Base-by-base conservation (phyloP, 2,329 filamentous ascomycete species). In the Pseudocercospora pini-densiflorae region DNA sequence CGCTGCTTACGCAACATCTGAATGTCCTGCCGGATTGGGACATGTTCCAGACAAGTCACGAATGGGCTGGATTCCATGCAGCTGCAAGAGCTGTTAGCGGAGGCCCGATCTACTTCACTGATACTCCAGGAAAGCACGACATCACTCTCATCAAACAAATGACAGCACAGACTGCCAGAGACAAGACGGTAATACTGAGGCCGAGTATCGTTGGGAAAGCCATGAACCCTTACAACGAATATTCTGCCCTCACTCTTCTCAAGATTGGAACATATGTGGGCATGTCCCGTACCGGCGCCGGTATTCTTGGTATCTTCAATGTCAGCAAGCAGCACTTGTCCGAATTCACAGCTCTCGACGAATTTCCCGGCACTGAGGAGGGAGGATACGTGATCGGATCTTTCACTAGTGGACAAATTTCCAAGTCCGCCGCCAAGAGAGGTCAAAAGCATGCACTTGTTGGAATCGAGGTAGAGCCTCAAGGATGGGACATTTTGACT, bases 61-160 rank as follows among this genome's bases (percentile, higher is more conserved):
- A 84, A 1, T 97, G 92, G 77, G 91, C 91, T 0, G 87, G 86
- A 0, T 97, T 95, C 76, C 95, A 99, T 73, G 95, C 92, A 4
- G 94, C 95, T 0, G 94, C 93, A 1, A 87, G 95, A 55, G 97
- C 93, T 77, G 84, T 99, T 9, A 94, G 90, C 57, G 95, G 95
- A 8, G 95, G 95, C 0, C 95, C 94, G 0, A 90, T 99, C 47
- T 97, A 96, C 74, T 94, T 99, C 77, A 98, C 94, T 0, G 95
- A 99, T 78, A 86, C 89, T 0, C 94, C 94, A 0, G 94, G 93
- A 0, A 81, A 92, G 66, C 93, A 98, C 77, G 86, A 97, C 74
- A 74, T 93, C 31, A 79, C 85, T 5, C 79, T 99, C 16, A 91
- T 99, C 67, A 80, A 84, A 29, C 90, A 96, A 77, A 94, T 98